Base-by-base conservation (phyloP, 441 rosid species). In the Manihot esculenta region DNA sequence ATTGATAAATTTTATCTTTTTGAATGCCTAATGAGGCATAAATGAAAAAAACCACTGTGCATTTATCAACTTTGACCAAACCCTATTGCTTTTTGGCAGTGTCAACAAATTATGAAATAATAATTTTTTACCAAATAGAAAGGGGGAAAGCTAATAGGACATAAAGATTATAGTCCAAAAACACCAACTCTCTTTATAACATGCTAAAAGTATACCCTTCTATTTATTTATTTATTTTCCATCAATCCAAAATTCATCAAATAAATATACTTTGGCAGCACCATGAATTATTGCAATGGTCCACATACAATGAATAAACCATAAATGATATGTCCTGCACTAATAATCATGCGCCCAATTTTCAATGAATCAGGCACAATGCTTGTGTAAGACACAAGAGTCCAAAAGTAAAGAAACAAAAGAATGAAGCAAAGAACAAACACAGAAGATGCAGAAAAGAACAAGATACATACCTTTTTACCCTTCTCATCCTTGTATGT, bases 401-500 rank as follows among this genome's bases (percentile, higher is more conserved):
- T 20, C 23, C 30, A n/a, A 26, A 51, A 33, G 7, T 5, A 2
- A 20, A 15, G 33, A 11, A 69, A 47, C 45, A 30, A 30, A 30
- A 30, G 4, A 4, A 4, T 2, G 2, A 2, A 1, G 30, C 53
- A 61, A 18, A 24, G 50, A 60, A 54, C 3, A 64, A 18, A 69
- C 21, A 48, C 14, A 62, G 33, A 68, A 7, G 61, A 69, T 9
- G 33, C 8, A 48, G 44, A 13, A 20, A 57, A 14, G 47, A 47
- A 64, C 14, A 69, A 7, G 12, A 38, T 24, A 20, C 12, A 63
- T 77, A 94, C 97, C 94, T 69, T 75, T 86, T 86, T 91, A 18
- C 85, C 85, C 80, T 92, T 92, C 35, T 76, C 79, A 79, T 86
- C 91, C 80, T 72, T 76, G 74, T 88, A 91, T 41, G 75, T 64